Evolutionary conservation across 768 basidiomycete genomes (phyloP).

Genomic region (Boletus fagicola): DNA sequence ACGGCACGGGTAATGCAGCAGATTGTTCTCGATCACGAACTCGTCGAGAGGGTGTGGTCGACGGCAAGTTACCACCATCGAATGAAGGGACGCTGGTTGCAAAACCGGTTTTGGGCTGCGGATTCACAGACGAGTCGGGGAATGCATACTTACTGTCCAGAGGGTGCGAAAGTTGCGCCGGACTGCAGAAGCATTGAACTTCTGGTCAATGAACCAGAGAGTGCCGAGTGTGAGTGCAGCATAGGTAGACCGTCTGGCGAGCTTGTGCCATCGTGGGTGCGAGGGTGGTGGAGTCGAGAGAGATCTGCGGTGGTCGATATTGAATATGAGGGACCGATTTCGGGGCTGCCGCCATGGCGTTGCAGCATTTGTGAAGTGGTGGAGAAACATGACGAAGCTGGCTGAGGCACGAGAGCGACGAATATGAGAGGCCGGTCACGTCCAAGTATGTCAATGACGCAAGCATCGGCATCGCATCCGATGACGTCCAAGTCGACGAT

Average conservation of each 20-base stretch:
- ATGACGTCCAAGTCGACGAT: too few species aligned
- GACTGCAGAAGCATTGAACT: constrained; percentile 49
- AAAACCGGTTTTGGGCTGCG: not conserved
- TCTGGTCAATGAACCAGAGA: constrained; percentile 40
- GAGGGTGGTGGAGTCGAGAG: not conserved
- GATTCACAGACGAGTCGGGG: not conserved
- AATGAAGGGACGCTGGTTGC: not conserved
- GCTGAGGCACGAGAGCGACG: too few species aligned
- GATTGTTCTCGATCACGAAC: not conserved
- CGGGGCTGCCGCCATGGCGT: not conserved
- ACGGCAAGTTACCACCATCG: not conserved
- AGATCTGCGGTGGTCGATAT: constrained; percentile 1
- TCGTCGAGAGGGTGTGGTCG: not conserved
- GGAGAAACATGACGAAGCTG: constrained; percentile 2
- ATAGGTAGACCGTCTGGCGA: constrained; percentile 25
- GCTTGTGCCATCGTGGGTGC: constrained; percentile 10
- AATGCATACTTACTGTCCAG: constrained; percentile 41
- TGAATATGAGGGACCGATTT: not conserved
- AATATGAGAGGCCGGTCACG: too few species aligned
- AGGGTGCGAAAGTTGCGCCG: constrained; percentile 47
- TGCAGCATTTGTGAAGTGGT: not conserved
- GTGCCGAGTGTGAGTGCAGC: constrained; percentile 28
- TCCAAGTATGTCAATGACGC: not conserved
- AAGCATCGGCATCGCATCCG: not conserved
- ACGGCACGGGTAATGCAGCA: not conserved